Conservation (phyloP, 257 asterid species). For the Henckelia pumila region DNA sequence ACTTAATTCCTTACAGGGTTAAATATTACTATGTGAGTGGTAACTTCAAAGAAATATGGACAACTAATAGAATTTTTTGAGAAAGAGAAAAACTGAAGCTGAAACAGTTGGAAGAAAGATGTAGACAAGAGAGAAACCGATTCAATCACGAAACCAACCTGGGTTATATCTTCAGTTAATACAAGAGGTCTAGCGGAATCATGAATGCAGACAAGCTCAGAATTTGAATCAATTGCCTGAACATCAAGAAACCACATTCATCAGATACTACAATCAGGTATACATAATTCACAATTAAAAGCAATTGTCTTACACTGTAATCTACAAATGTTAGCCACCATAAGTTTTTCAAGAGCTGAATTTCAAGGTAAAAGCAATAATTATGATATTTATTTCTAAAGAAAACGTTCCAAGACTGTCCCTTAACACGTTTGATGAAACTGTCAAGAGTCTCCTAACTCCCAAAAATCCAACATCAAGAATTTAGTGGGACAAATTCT, state of each 20-base stretch:
- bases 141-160: slow-evolving; percentile 45
- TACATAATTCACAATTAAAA: slow-evolving; percentile 1
- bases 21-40: not conserved
- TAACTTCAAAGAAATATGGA: not conserved
- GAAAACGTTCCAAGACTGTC: not conserved
- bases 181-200: slow-evolving; percentile 98
- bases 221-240: slow-evolving; percentile 70
- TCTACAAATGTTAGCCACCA: not conserved
- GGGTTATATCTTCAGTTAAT: slow-evolving; percentile 57
- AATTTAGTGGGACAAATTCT: too few relatives aligned
- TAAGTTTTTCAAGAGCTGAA: not conserved
- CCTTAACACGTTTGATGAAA: not conserved
- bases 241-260: slow-evolving; percentile 19
- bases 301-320: not conserved
- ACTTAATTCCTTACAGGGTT: not conserved
- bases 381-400: too few relatives aligned
- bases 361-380: not conserved
- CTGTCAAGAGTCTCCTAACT: too few relatives aligned
- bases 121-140: not conserved
- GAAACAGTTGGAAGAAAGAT: not conserved
- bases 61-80: not conserved
- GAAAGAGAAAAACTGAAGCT: not conserved
- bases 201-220: slow-evolving; percentile 89
- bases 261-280: not conserved
- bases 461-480: not conserved